A percentile compares a stretch with the other conserved stretches of the same genome.
Conservation (phyloP, 2,329 filamentous ascomycete genomes). For the Aspergillus tamarii region DNA sequence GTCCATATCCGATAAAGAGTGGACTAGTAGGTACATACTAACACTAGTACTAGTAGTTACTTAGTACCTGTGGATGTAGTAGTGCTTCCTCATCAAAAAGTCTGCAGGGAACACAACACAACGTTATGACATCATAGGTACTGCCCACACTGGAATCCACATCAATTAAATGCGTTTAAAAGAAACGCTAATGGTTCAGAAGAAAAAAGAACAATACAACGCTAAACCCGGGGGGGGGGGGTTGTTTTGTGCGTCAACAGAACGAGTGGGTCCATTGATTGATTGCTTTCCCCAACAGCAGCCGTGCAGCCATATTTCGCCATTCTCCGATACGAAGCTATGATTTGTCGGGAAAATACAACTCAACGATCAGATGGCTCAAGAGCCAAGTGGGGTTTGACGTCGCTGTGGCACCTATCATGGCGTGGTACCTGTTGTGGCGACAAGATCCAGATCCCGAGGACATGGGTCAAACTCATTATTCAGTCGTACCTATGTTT, state of each 20-base stretch:
- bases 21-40: no score
- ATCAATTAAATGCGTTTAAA: not conserved
- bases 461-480: not conserved
- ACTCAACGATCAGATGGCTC: not conserved
- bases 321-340: not conserved
- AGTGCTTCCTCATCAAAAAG: no score
- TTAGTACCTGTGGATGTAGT: no score
- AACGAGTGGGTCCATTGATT: not conserved
- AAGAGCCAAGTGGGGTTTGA: not conserved
- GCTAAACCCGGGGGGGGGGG: not conserved
- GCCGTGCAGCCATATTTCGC: not conserved
- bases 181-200: not conserved
- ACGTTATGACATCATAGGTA: not conserved
- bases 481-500: not conserved
- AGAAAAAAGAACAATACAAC: not conserved
- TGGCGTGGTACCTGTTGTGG: not conserved
- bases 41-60: no score
- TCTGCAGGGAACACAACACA: not conserved
- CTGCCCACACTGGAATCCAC: not conserved
- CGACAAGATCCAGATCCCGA: slow-evolving; percentile 2
- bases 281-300: not conserved
- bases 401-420: not conserved
- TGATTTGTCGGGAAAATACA: not conserved
- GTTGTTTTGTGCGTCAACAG: not conserved
- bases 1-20: not conserved